Evolutionary conservation across 148 eudicot species (phyloP), one percentile per base, ranked within the genome.

Genomic region (Simmondsia chinensis): DNA sequence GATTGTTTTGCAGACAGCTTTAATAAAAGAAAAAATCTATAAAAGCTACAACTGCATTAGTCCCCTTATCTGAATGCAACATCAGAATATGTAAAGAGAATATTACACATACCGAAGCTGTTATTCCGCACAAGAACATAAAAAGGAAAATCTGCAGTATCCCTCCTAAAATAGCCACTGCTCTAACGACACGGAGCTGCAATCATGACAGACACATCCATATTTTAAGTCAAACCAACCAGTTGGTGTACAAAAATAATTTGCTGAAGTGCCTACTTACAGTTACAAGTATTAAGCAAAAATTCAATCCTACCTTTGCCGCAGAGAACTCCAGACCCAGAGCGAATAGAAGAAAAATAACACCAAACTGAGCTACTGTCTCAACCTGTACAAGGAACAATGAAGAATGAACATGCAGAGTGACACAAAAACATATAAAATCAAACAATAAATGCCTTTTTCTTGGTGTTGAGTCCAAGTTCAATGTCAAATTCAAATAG

Each of bases 311-410:
- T 39, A 93, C 99, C 96, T 93, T 93, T 21, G 94, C 29, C 14
- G 81, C 52, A 23, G 99, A 93, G 75, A 93, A 93, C 61, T 93
- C 99, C 63, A 93, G 53, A 30, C 99, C 99, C 70, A 93, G 59
- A 1, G 99, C 99, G 69, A 93, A 93, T 45, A 93, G 80, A 52
- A 93, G 99, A 50, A 93, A 93, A 51, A 93, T 82, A 10, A 93
- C 99, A 66, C 99, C 99, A 75, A 93, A 93, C 59, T 93, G 99
- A 55, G 99, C 99, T 47, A 93, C 99, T n/a, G 99, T 93, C 60
- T 93, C 99, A 34, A 93, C 99, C 99, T 93, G 65, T 43, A 60
- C 36, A 9, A 53, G 19, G 32, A 34, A n/a, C n/a, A n/a, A n/a
- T n/a, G n/a, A n/a, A n/a, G n/a, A n/a, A n/a, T n/a, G n/a, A n/a